Base-by-base conservation (phyloP, 441 rosid genomes). In the Aquilaria agallochum region DNA sequence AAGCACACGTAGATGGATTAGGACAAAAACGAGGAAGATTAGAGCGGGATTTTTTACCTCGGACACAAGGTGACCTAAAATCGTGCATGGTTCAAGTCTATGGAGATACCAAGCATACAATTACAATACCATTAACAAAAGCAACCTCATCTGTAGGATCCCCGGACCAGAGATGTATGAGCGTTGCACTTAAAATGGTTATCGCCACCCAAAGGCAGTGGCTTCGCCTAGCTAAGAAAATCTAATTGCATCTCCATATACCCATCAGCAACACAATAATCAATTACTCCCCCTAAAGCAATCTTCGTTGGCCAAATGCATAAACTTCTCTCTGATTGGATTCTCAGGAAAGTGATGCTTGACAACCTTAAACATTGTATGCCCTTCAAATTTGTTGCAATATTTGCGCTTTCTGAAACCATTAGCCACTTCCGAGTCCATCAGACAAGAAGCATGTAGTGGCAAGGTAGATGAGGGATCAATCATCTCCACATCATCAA, bases 321-420 rank as follows among this genome's bases (percentile, higher is more conserved):
- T 72, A 56, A 66, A 59, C 68, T 48, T 79, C 53, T 73, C 72
- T 56, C 63, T 68, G 46, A 4, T 60, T 34, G 74, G 67, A 51
- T 65, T 69, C 46, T 65, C 80, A 31, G 36, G 71, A 46, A 51
- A 69, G 30, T 77, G 70, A 72, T 60, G 72, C 70, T 78, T 86
- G 47, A 76, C 68, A 62, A 77, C 45, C 79, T 85, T 92, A 50
- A 68, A 57, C 33, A 77, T 80, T 53, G 66, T 65, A 60, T 74
- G 74, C 47, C 52, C 75, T 66, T 80, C 95, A 46, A 56, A 67
- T 15, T 55, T 56, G 60, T 70, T 60, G 70, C 72, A 81, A 59
- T 82, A 89, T 81, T 83, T 89, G 58, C 91, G 92, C 62, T 92
- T 88, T 76, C 85, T 89, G 30, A 76, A 71, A 40, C 68, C 72